Evolutionary conservation across 2,329 filamentous ascomycete genomes (phyloP), one percentile per base, ranked within the genome.

Genomic region (Penicillium sp.): DNA sequence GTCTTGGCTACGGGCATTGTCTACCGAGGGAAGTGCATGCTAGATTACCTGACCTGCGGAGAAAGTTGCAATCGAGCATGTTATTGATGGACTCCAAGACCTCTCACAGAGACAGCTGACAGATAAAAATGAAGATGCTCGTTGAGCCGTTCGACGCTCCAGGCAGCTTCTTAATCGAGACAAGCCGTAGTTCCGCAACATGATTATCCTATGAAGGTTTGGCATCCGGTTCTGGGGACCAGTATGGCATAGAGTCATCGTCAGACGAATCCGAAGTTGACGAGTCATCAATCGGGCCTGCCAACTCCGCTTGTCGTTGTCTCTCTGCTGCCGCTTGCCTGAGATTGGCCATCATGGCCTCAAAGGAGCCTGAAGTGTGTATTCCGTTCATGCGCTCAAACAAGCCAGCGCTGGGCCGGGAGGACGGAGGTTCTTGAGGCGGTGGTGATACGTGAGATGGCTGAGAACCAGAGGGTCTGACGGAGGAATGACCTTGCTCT

Each of bases 341-440:
- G 28, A 43, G 26, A 25, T 29, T 29, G 1, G 40, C 40, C 40
- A 43, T 43, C 40, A 43, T 43, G 4, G 9, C 29, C 34, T 43
- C 40, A n/a, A 43, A 43, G 18, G 40, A 35, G 32, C 40, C 40
- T 4, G 40, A 43, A 13, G 40, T 43, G 25, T 43, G 40, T n/a
- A 43, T 43, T 18, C 40, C 40, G 12, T 43, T 43, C 40, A 43
- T 43, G 32, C 40, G 40, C 32, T 43, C 40, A 11, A 43, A 43
- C 29, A 43, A 43, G 40, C 40, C 40, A 13, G 28, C 13, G 24
- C 9, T 43, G 11, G 40, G 40, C 24, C 40, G 9, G 7, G 40
- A 43, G 26, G 40, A 43, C 13, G 32, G 7, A n/a, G 40, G 40
- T 3, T 9, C 11, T 33, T 43, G 9, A 7, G 24, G 29, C 12